Percentiles rank a stretch among this genome's conserved stretches.
Conservation (phyloP, 1,139 yeast genomes). For the Kodamaea ohmeri region DNA sequence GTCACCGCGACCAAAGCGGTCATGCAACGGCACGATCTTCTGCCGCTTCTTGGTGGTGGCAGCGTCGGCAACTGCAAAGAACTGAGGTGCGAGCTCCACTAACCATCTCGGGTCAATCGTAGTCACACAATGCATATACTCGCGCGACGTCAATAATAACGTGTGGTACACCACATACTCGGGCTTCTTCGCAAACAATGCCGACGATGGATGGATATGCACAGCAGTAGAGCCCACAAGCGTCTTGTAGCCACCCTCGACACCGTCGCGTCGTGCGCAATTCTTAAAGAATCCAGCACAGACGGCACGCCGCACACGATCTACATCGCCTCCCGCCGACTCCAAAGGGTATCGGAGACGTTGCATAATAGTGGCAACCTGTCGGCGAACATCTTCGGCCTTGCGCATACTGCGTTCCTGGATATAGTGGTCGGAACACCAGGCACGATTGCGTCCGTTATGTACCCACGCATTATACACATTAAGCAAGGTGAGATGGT, state of each 20-base stretch:
- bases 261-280: slow-evolving; percentile 72
- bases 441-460: slow-evolving; percentile 56
- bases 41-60: slow-evolving; percentile 32
- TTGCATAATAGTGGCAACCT: slow-evolving; percentile 61
- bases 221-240: slow-evolving; percentile 76
- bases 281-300: slow-evolving; percentile 89
- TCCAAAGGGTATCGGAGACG: slow-evolving; percentile 49
- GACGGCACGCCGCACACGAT: slow-evolving; percentile 64
- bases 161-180: slow-evolving; percentile 86
- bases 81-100: slow-evolving; percentile 80
- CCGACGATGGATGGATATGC: slow-evolving; percentile 83
- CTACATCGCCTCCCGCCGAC: slow-evolving; percentile 64
- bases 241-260: slow-evolving; percentile 71
- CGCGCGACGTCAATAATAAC: slow-evolving; percentile 74
- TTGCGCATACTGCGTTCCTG: slow-evolving; percentile 77
- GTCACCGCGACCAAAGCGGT: slow-evolving; percentile 50
- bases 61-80: slow-evolving; percentile 63
- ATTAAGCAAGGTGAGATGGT: slow-evolving; percentile 79
- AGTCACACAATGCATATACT: slow-evolving; percentile 89
- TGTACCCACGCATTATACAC: slow-evolving; percentile 78
- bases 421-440: slow-evolving; percentile 82
- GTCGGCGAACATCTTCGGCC: slow-evolving; percentile 78
- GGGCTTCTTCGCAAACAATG: slow-evolving; percentile 69
- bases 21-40: slow-evolving; percentile 52
- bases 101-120: slow-evolving; percentile 84